Conservation (phyloP, 108 stramenopile genomes). For the Aurantiochytrium sp. region DNA sequence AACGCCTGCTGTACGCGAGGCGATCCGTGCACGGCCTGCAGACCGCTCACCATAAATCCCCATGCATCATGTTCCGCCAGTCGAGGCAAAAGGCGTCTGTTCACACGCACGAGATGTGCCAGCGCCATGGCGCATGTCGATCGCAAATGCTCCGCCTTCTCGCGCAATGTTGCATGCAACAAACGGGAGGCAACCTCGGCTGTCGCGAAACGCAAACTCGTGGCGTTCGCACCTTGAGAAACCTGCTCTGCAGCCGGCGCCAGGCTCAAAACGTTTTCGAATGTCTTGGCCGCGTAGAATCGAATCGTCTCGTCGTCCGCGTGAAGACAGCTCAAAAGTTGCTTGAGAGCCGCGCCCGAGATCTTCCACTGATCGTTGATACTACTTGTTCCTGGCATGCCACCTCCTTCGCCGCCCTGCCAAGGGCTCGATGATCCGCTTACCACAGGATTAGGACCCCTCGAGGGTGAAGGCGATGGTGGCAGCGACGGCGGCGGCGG, state of each 20-base stretch:
- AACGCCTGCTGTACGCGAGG: background rate
- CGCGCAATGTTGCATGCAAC: background rate
- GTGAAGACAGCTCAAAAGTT: background rate
- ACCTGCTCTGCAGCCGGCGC: background rate
- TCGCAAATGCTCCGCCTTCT: background rate
- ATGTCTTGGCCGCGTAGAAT: background rate
- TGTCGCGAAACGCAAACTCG: background rate
- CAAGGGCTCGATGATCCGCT: no score
- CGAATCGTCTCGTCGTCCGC: background rate
- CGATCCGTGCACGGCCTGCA: constrained; percentile 3
- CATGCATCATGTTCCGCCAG: background rate
- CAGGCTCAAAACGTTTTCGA: background rate
- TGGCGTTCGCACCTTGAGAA: background rate
- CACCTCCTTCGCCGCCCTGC: background rate
- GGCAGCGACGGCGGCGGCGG: no score
- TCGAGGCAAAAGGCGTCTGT: background rate
- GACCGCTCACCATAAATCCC: background rate
- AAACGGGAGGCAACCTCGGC: background rate
- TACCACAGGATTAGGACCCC: no score
- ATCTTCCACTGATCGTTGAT: background rate
- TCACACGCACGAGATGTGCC: background rate
- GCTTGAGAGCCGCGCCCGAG: constrained; percentile 5
- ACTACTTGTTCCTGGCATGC: background rate
- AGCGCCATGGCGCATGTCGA: constrained; percentile 19
- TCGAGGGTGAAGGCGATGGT: no score